Base-by-base conservation (phyloP, 2,329 filamentous ascomycete species). In the Mycocentrospora acerina region DNA sequence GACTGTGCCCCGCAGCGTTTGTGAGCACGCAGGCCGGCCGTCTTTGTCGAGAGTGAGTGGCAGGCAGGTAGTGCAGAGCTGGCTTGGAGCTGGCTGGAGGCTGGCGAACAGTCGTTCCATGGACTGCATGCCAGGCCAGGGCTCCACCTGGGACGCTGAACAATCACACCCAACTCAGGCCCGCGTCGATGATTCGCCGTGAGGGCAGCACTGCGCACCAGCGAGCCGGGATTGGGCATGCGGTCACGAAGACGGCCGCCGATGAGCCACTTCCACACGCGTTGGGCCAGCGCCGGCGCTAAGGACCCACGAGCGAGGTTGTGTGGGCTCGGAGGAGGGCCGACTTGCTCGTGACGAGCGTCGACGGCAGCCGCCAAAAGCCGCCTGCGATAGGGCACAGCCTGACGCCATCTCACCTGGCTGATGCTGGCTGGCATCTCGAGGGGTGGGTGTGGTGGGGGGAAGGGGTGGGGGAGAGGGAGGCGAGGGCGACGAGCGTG, bases 231-330 rank as follows among this genome's bases (percentile, higher is more conserved):
- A 52, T 49, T 38, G 25, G 35, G 26, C 27, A 37, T 37, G 36
- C 45, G 54, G 56, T 47, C 54, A 48, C 44, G 35, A 46, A 46
- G 40, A 37, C 46, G 53, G 53, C 49, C 49, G 45, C 36, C 35
- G 37, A 44, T 32, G 47, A 53, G 53, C 48, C 46, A 52, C 49
- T 44, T 25, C 36, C 33, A 38, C 35, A 47, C 44, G 37, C 46
- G 41, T 41, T 44, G 43, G 35, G 32, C 19, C 30, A 31, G 42
- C 26, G 29, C 22, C n/a, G 9, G 36, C 49, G 40, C 49, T 53
- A 55, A 9, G 35, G 24, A 36, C 34, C 35, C 14, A 40, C 32
- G 42, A 27, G 27, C 40, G 29, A 33, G 25, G 30, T 46, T 43
- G 35, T 33, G 37, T 45, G 40, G 40, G 40, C 31, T 44, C 44